These are phyloP conservation scores for Fusarium secorum DNA, from an alignment of 2,329 filamentous ascomycete species.

Conservation along the genomic window DNA sequence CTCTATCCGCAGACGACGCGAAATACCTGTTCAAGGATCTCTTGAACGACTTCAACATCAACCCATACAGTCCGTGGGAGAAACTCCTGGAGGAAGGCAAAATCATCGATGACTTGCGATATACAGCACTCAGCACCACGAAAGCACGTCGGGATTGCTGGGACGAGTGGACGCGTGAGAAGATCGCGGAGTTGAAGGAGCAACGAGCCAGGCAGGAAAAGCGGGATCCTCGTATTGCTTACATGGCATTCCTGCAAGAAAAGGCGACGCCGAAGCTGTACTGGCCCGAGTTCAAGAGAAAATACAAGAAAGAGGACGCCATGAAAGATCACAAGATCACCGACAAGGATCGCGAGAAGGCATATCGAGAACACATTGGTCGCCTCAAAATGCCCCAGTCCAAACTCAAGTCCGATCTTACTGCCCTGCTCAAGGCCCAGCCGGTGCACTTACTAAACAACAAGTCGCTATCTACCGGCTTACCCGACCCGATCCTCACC, in stretches of 20 bases:
- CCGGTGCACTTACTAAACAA: slow-evolving; percentile 67
- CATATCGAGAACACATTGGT: slow-evolving; percentile 77
- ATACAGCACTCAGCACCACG: slow-evolving; percentile 83
- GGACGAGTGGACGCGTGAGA: slow-evolving; percentile 82
- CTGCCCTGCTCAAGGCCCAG: slow-evolving; percentile 68
- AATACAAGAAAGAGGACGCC: slow-evolving; percentile 80
- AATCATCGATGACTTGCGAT: slow-evolving; percentile 85
- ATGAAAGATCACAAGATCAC: slow-evolving; percentile 78
- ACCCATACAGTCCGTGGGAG: slow-evolving; percentile 91
- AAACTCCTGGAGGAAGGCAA: slow-evolving; percentile 83
- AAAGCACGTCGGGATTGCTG: slow-evolving; percentile 83
- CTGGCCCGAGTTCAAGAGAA: slow-evolving; percentile 96
- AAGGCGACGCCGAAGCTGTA: slow-evolving; percentile 91
- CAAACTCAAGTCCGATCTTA: slow-evolving; percentile 74
- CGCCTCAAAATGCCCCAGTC: slow-evolving; percentile 71
- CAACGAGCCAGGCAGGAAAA: slow-evolving; percentile 78
- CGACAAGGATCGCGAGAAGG: slow-evolving; percentile 82
- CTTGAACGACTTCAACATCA: slow-evolving; percentile 81
- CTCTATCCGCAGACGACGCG: slow-evolving; percentile 78
- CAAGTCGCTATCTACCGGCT: slow-evolving; percentile 60
- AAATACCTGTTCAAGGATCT: slow-evolving; percentile 83
- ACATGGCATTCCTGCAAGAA: slow-evolving; percentile 80
- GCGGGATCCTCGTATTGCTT: slow-evolving; percentile 82
- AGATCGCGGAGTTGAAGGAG: slow-evolving; percentile 76
- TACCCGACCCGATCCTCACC: slow-evolving; percentile 69